A percentile compares a stretch with the other conserved stretches of the same genome.
Evolutionary conservation across 1,284 basidiomycete genomes (phyloP).

Genomic region (Pascua guehoae): DNA sequence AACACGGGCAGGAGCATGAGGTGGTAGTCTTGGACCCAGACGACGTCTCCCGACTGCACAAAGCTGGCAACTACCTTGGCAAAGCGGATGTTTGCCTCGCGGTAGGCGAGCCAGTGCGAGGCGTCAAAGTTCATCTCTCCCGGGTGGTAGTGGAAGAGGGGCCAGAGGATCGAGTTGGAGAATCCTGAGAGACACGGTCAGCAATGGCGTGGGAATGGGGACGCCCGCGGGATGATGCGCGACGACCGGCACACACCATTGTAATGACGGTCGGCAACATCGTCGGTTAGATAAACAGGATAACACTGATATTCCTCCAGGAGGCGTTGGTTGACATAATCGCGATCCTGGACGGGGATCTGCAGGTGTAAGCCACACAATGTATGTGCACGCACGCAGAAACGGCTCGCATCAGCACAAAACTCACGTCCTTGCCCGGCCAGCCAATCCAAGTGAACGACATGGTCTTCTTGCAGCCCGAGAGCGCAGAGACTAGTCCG

Average conservation of each 20-base stretch:
- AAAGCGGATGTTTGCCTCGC: slow-evolving; percentile 93
- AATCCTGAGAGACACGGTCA: slow-evolving; percentile 53
- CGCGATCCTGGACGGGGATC: slow-evolving; percentile 82
- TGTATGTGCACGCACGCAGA: not conserved
- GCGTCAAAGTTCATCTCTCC: slow-evolving; percentile 99
- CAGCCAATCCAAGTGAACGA: slow-evolving; percentile 95
- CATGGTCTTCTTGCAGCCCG: slow-evolving; percentile 93
- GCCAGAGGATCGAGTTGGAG: slow-evolving; percentile 99
- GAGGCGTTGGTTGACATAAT: slow-evolving; percentile 78
- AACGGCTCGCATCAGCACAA: too few relatives aligned
- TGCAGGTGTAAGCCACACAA: slow-evolving; percentile 43
- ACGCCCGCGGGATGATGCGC: too few relatives aligned
- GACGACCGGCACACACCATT: slow-evolving; percentile 61
- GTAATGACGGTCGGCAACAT: slow-evolving; percentile 95
- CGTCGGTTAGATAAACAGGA: slow-evolving; percentile 95
- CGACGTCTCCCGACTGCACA: slow-evolving; percentile 80
- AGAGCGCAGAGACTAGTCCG: slow-evolving; percentile 87
- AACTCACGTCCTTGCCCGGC: slow-evolving; percentile 53
- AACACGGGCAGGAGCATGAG: slow-evolving; percentile 97
- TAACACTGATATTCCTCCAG: slow-evolving; percentile 94
- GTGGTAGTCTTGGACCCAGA: slow-evolving; percentile 99
- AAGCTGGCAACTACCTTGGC: slow-evolving; percentile 80
- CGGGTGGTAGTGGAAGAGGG: slow-evolving; percentile 97
- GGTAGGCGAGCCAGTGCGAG: slow-evolving; percentile 95
- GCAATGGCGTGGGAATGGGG: not conserved